Conservation (phyloP, 768 basidiomycete species). For the Nidularia pulvinata region DNA sequence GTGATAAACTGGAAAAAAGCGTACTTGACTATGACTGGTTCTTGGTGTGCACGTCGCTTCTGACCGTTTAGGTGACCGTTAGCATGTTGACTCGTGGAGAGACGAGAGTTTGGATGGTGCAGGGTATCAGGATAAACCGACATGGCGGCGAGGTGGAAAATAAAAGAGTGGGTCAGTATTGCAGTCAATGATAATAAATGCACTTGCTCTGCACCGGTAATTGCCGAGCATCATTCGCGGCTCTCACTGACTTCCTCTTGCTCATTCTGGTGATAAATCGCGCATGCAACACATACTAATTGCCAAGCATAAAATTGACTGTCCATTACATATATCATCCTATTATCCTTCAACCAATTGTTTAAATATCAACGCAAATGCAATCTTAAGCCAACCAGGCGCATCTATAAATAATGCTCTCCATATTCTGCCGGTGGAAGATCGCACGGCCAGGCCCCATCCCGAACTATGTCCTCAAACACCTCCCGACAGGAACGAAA, state of each 20-base stretch:
- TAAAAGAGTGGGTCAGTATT: background rate
- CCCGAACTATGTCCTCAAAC: slow-evolving; percentile 42
- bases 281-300: background rate
- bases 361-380: background rate
- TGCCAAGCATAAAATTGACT: background rate
- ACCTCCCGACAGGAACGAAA: slow-evolving; percentile 49
- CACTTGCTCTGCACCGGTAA: background rate
- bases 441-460: slow-evolving; percentile 53
- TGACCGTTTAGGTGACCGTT: slow-evolving; percentile 17
- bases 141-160: slow-evolving; percentile 3
- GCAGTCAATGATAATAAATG: background rate
- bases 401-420: slow-evolving; percentile 25
- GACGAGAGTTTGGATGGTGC: slow-evolving; percentile 14
- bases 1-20: background rate
- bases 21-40: slow-evolving; percentile 4
- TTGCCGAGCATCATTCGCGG: no score
- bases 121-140: slow-evolving; percentile 14
- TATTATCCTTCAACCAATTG: background rate
- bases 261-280: no score
- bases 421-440: slow-evolving; percentile 31
- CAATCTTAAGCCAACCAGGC: no score
- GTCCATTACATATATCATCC: background rate
- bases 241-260: no score
- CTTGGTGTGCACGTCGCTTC: slow-evolving; percentile 15
- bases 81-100: slow-evolving; percentile 15